Percentiles rank a stretch among this genome's conserved stretches.
These are phyloP conservation scores for Ustilago tritici DNA, from an alignment of 1,284 basidiomycete genomes.

Conservation along the genomic window DNA sequence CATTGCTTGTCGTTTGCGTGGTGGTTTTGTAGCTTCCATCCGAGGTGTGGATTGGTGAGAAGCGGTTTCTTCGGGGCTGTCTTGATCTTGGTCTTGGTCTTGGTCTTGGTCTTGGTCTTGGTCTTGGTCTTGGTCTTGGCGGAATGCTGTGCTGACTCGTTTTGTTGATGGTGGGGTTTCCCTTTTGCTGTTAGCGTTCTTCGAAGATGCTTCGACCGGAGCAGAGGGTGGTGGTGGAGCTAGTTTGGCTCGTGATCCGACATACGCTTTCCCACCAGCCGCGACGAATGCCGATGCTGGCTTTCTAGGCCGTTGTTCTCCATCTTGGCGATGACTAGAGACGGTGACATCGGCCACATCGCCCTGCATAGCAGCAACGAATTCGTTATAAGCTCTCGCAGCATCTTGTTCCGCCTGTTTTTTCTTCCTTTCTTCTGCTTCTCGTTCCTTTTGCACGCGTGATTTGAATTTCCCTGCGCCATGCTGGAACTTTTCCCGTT, in stretches of 20 bases:
- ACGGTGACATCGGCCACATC: constrained; percentile 20
- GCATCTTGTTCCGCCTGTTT: constrained; percentile 56
- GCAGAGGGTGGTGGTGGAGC: too few species aligned
- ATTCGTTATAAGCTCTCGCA: constrained; percentile 58
- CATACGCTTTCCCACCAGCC: constrained; percentile 48
- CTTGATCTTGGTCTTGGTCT: constrained; percentile 22
- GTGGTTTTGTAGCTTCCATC: constrained; percentile 26
- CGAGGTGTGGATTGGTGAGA: not conserved
- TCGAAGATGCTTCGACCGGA: not conserved
- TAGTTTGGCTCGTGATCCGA: constrained; percentile 16
- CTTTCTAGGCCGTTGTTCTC: not conserved
- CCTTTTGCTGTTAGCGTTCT: not conserved
- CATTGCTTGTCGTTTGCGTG: constrained; percentile 53
- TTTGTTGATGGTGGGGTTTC: constrained; percentile 6
- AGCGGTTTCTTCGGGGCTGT: constrained; percentile 12
- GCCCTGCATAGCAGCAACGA: constrained; percentile 55
- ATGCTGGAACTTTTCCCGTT: constrained; percentile 44
- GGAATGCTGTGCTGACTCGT: constrained; percentile 29
- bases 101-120: constrained; percentile 42
- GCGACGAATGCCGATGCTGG: constrained; percentile 35
- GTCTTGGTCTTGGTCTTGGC: constrained; percentile 37
- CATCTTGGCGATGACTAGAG: not conserved
- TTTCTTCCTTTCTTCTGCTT: constrained; percentile 56
- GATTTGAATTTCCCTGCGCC: constrained; percentile 49
- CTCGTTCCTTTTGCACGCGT: constrained; percentile 55